Base-by-base conservation (phyloP, 345 rosid genomes). In the Arabis hirsuta region DNA sequence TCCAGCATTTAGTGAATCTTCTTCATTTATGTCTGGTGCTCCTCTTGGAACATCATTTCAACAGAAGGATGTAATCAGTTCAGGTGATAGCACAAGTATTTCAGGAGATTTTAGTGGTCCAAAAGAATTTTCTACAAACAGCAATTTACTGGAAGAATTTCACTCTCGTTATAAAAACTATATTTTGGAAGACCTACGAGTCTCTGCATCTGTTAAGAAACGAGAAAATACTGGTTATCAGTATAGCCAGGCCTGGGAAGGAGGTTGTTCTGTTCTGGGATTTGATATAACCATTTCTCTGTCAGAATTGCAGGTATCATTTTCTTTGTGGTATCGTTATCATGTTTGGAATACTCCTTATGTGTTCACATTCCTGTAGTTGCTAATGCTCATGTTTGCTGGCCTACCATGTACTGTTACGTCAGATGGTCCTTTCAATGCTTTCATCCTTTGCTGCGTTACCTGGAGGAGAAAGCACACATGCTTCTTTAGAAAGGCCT, bases 251-350 rank as follows among this genome's bases (percentile, higher is more conserved):
- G 82, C 81, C 77, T 93, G 91, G 94, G 76, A 72, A 46, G 98
- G 98, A 62, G 65, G 55, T 59, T 92, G 94, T 79, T 82, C 85
- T 57, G 53, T 89, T 78, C 81, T 88, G 47, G 97, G 96, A 67
- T 82, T 86, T 68, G 87, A 89, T 62, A 53, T 87, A 82, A 82
- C 78, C 71, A 72, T 93, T 55, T 86, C 97, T 36, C 79, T 89
- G 50, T 79, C 91, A 68, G 97, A 90, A 71, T 80, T 88, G 68
- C 81, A 83, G 89, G 98, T 93, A 74, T 56, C 12, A 39, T 54
- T 62, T 45, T 62, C 20, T 55, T 62, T 69, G 41, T 46, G 38
- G 54, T 73, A 12, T 56, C 57, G 34, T 65, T 47, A 50, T 64
- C 19, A 39, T 43, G 44, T 45, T 16, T 58, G 42, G 22, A 53